Evolutionary conservation across 2,329 filamentous ascomycete species (phyloP), one percentile per base, ranked within the genome.

Genomic region (Zasmidium angulare): DNA sequence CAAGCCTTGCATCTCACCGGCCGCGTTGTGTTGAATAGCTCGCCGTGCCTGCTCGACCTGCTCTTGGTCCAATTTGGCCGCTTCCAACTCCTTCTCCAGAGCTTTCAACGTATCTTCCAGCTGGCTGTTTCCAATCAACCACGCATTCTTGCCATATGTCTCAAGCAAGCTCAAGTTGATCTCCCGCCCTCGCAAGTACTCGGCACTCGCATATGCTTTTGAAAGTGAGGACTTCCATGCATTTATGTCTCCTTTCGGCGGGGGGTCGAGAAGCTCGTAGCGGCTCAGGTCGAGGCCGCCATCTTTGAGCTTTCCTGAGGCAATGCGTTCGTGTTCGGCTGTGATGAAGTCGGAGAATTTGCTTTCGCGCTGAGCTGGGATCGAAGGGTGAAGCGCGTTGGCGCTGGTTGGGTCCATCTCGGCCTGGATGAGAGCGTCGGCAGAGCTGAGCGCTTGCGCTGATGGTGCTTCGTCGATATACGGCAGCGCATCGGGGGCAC

Each of bases 51-150:
- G 79, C 65, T 93, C 92, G 10, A 95, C 80, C 40, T 84, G 73
- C 72, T 97, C 92, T 50, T 92, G 83, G 65, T 89, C 86, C 59
- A 83, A 81, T 73, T 87, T 88, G 20, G 84, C 78, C 43, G 80
- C 82, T 14, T 86, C 87, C 52, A 98, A 80, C 69, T 96, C 91
- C 48, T 81, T 80, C 80, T 98, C 93, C 23, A 96, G 71, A 12
- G 75, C 75, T 53, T 82, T 82, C 53, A 96, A 76, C 46, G 91
- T 83, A 47, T 85, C 84, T 76, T 97, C 93, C 20, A 92, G 75
- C 66, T 90, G 86, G 68, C 88, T 85, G 75, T 99, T 99, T 4
- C 86, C 86, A 9, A 96, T 83, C 56, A 99, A 81, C 93, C 95
- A 98, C 10, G 91, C 89, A 74, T 96, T 96, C 77, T 91, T 91